Conservation (phyloP, 495 filamentous ascomycete genomes). For the Hypoxylon trugodes region DNA sequence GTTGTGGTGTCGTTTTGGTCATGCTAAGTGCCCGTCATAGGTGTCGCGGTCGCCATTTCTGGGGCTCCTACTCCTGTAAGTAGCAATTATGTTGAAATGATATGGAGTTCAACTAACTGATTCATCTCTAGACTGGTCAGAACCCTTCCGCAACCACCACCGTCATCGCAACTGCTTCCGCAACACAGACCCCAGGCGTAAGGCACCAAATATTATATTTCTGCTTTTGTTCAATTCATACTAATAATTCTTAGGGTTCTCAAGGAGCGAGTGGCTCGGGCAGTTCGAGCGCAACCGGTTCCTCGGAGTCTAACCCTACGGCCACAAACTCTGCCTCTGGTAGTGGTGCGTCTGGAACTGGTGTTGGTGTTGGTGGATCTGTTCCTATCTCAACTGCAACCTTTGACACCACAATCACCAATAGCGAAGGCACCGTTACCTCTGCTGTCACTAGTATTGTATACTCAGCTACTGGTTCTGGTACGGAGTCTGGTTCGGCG, state of each 20-base stretch:
- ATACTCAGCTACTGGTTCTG: slow-evolving; percentile 22
- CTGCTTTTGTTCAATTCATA: neutral
- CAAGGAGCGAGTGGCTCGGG: slow-evolving; percentile 10
- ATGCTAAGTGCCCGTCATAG: slow-evolving; percentile 27
- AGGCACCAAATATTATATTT: neutral
- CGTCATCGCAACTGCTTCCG: slow-evolving; percentile 28
- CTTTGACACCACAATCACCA: slow-evolving; percentile 43
- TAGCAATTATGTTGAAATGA: neutral
- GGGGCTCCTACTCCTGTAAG: slow-evolving; percentile 39
- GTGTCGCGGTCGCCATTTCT: slow-evolving; percentile 32
- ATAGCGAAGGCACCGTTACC: slow-evolving; percentile 40
- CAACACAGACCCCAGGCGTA: slow-evolving; percentile 22
- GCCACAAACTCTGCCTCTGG: neutral
- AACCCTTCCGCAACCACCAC: slow-evolving; percentile 35
- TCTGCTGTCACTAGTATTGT: slow-evolving; percentile 43
- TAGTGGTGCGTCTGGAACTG: slow-evolving; percentile 39
- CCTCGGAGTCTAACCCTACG: too few relatives aligned
- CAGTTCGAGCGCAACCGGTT: neutral
- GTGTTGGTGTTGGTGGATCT: slow-evolving; percentile 1
- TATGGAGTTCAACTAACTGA: neutral
- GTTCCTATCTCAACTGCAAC: slow-evolving; percentile 41
- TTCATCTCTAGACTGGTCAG: slow-evolving; percentile 9
- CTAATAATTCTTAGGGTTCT: slow-evolving; percentile 15
- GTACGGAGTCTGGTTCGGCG: slow-evolving; percentile 28
- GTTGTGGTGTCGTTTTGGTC: neutral